phyloP scores from a whole-genome alignment of 2,329 filamentous ascomycete genomes.

The Ilyonectria destructans region DNA sequence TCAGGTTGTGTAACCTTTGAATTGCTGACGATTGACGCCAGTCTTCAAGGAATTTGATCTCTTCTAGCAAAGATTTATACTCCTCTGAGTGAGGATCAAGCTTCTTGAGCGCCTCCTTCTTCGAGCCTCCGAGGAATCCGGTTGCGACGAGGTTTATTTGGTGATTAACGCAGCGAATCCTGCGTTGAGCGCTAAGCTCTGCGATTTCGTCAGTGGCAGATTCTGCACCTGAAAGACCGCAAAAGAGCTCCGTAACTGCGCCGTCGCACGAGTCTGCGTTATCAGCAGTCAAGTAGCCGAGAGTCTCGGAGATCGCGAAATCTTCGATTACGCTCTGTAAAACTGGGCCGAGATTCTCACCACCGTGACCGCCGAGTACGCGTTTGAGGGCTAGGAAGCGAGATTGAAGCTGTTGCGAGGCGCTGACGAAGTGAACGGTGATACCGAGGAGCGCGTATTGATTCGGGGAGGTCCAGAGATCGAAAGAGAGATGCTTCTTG shows the following conservation, averaged over 20 bases:
- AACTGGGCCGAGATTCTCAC: not conserved
- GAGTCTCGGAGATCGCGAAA: too few relatives aligned
- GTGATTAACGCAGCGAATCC: slow-evolving; percentile 2
- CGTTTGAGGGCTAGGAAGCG: slow-evolving; percentile 1
- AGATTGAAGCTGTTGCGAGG: not conserved
- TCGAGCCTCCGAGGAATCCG: not conserved
- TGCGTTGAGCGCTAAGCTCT: not conserved
- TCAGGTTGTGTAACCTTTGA: slow-evolving; percentile 2
- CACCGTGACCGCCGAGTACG: not conserved
- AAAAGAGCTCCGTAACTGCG: too few relatives aligned
- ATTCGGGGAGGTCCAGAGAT: too few relatives aligned
- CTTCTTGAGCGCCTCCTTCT: too few relatives aligned
- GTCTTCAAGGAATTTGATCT: not conserved
- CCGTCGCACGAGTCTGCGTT: too few relatives aligned
- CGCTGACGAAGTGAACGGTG: not conserved
- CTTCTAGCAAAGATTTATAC: not conserved
- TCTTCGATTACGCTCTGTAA: too few relatives aligned
- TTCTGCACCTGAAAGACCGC: too few relatives aligned
- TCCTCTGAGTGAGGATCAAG: not conserved
- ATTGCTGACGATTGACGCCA: not conserved
- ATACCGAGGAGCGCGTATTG: too few relatives aligned
- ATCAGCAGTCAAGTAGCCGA: too few relatives aligned
- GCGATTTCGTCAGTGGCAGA: not conserved
- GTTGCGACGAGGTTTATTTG: not conserved
- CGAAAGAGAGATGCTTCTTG: not conserved